Percentiles rank a stretch among this genome's conserved stretches.
These are phyloP conservation scores for Phytophthora agathidicida DNA, from an alignment of 352 stramenopile genomes.

Conservation along the genomic window DNA sequence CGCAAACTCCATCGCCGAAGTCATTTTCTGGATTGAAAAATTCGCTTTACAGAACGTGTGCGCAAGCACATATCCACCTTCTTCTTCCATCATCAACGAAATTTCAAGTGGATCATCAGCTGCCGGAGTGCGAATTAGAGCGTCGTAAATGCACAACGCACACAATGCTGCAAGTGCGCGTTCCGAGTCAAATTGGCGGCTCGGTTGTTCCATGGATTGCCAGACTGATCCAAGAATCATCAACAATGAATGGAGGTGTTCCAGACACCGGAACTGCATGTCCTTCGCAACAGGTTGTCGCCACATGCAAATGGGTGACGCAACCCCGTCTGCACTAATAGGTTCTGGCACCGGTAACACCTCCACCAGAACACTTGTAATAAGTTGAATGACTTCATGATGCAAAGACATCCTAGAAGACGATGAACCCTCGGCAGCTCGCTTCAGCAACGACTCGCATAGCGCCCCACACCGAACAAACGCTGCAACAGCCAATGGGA, in stretches of 20 bases:
- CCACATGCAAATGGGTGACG: slow-evolving; percentile 66
- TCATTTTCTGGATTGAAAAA: slow-evolving; percentile 75
- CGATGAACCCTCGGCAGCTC: slow-evolving; percentile 85
- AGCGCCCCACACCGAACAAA: slow-evolving; percentile 82
- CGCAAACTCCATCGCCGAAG: slow-evolving; percentile 85
- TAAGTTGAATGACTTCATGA: slow-evolving; percentile 88
- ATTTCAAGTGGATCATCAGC: slow-evolving; percentile 79
- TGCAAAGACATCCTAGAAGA: slow-evolving; percentile 91
- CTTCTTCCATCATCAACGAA: slow-evolving; percentile 81
- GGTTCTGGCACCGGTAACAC: slow-evolving; percentile 76
- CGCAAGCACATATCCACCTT: slow-evolving; percentile 80
- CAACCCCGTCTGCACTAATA: slow-evolving; percentile 23
- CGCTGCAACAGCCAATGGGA: slow-evolving; percentile 74
- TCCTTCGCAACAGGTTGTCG: slow-evolving; percentile 70
- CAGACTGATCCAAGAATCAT: slow-evolving; percentile 87
- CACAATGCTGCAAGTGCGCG: slow-evolving; percentile 80
- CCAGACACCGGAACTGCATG: slow-evolving; percentile 83
- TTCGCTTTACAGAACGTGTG: slow-evolving; percentile 90
- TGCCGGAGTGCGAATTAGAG: slow-evolving; percentile 79
- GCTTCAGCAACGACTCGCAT: slow-evolving; percentile 80
- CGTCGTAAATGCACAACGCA: slow-evolving; percentile 82
- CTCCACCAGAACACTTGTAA: slow-evolving; percentile 84
- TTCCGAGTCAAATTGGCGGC: slow-evolving; percentile 88
- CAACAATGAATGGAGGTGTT: slow-evolving; percentile 73
- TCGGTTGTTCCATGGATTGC: slow-evolving; percentile 89